Conservation (phyloP, 225 moss, liverwort and hornwort species). For the Neckera pumila region DNA sequence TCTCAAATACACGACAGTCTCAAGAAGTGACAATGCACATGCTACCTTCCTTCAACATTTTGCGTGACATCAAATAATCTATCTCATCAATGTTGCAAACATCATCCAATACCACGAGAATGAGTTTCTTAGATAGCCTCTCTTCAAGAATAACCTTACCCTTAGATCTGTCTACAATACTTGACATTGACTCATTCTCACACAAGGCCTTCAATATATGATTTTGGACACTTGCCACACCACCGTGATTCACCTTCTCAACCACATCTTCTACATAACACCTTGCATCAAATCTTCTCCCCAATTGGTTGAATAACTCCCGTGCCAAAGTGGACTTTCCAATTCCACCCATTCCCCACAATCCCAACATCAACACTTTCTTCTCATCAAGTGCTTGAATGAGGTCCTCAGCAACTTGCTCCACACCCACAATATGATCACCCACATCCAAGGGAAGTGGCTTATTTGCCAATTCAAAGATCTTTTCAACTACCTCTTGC, state of each 20-base stretch:
- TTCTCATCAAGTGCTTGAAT: rapidly evolving
- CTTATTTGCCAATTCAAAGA: neutral
- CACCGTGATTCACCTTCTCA: neutral
- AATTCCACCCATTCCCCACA: neutral
- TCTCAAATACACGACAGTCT: neutral
- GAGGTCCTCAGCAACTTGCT: neutral
- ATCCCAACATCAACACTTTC: neutral
- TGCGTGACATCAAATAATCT: neutral
- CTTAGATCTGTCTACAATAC: rapidly evolving
- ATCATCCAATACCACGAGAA: neutral
- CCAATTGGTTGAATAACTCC: neutral
- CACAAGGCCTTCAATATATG: neutral
- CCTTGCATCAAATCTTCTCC: neutral
- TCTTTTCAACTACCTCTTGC: neutral
- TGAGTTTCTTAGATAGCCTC: neutral
- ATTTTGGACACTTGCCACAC: neutral
- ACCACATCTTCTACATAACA: neutral
- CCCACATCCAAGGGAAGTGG: neutral
- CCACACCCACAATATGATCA: neutral
- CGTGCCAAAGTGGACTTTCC: neutral
- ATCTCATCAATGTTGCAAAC: rapidly evolving
- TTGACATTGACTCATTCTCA: too few relatives aligned
- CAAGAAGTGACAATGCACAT: neutral
- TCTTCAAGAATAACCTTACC: neutral
- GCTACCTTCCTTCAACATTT: neutral